A percentile compares a stretch with the other conserved stretches of the same genome.
Evolutionary conservation across 495 filamentous ascomycete species (phyloP).

Genomic region (Sabuloglossum arenarium): DNA sequence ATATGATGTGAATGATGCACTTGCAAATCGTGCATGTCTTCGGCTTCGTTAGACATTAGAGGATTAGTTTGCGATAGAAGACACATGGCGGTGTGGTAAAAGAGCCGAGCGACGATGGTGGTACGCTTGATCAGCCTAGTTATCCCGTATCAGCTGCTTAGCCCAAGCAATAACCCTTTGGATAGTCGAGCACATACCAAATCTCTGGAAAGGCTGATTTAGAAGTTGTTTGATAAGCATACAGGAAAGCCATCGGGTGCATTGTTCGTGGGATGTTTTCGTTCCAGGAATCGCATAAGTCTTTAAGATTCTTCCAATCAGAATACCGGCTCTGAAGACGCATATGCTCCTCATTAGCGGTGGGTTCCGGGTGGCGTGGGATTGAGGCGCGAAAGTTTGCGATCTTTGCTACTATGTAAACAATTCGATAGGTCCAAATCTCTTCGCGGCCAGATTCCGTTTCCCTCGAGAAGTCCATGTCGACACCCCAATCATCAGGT

Average conservation of each 20-base stretch:
- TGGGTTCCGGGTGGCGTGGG: conserved; percentile 35
- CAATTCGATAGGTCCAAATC: conserved; percentile 74
- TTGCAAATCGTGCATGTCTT: conserved; percentile 48
- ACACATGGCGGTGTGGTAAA: conserved; percentile 73
- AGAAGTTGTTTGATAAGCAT: conserved; percentile 41
- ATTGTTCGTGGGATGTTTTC: conserved; percentile 60
- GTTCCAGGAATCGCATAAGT: conserved; percentile 65
- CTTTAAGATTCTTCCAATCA: conserved; percentile 59
- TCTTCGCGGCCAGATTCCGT: conserved; percentile 43
- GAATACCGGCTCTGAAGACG: conserved; percentile 40
- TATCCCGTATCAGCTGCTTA: background rate
- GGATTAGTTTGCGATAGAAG: conserved; percentile 70
- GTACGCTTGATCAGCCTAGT: conserved; percentile 61
- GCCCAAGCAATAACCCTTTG: background rate
- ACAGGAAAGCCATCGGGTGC: conserved; percentile 62
- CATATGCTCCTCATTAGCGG: conserved; percentile 37
- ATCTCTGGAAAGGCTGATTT: conserved; percentile 72
- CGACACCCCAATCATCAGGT: conserved; percentile 77
- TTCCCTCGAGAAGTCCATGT: conserved; percentile 47
- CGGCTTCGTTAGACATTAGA: conserved; percentile 25
- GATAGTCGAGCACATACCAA: conserved; percentile 53
- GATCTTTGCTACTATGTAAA: conserved; percentile 81
- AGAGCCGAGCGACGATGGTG: conserved; percentile 62
- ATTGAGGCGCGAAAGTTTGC: conserved; percentile 57
- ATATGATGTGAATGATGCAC: conserved; percentile 56